Percentiles rank a stretch among this genome's conserved stretches.
Evolutionary conservation across 768 basidiomycete species (phyloP).

Genomic region (Harrya chromipes): DNA sequence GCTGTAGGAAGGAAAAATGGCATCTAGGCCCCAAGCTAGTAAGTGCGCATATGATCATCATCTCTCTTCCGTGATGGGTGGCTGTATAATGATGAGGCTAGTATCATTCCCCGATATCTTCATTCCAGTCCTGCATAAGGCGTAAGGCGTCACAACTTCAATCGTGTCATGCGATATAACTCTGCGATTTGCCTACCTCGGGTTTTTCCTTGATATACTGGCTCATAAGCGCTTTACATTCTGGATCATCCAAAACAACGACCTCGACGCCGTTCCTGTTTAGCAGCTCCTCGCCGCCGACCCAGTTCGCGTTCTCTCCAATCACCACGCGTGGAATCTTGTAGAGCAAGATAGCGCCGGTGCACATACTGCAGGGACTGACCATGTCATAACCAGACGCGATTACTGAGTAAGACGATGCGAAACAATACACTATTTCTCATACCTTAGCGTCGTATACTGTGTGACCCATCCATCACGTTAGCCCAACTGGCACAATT

Average conservation of each 20-base stretch:
- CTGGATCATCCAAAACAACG: constrained; percentile 43
- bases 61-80: neutral
- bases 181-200: constrained; percentile 36
- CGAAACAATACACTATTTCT: neutral
- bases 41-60: neutral
- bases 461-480: constrained; percentile 6
- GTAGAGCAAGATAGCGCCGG: constrained; percentile 60
- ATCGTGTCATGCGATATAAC: constrained; percentile 5
- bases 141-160: constrained; percentile 11
- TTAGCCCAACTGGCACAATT: neutral
- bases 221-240: constrained; percentile 53
- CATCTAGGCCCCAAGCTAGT: too few relatives aligned
- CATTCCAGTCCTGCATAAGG: constrained; percentile 49
- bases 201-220: constrained; percentile 55
- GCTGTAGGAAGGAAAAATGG: too few relatives aligned
- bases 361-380: constrained; percentile 66
- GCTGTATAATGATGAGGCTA: constrained; percentile 5
- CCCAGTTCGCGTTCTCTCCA: constrained; percentile 56
- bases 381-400: neutral
- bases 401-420: neutral
- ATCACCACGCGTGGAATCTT: constrained; percentile 64
- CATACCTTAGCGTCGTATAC: constrained; percentile 40
- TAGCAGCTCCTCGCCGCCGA: constrained; percentile 54
- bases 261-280: constrained; percentile 52
- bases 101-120: constrained; percentile 48